Percentiles rank a stretch among this genome's conserved stretches.
These are phyloP conservation scores for Aureobasidium lini DNA, from an alignment of 2,329 filamentous ascomycete species.

Conservation along the genomic window DNA sequence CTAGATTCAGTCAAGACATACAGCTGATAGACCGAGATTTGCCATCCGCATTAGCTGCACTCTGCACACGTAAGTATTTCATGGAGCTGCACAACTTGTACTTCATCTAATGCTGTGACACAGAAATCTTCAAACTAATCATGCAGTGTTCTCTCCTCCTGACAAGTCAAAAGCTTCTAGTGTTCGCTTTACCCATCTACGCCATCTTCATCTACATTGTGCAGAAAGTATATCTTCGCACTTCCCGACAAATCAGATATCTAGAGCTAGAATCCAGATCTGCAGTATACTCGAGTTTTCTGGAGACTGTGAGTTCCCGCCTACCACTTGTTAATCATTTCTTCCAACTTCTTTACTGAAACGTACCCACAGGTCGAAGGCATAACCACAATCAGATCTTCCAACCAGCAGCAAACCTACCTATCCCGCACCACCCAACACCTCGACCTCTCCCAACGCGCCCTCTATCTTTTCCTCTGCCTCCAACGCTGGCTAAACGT, in stretches of 20 bases:
- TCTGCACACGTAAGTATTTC: not conserved
- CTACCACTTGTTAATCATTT: too few relatives aligned
- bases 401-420: conserved; percentile 39
- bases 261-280: conserved; percentile 47
- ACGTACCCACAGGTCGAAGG: conserved; percentile 33
- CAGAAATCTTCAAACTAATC: conserved; percentile 2
- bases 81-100: too few relatives aligned
- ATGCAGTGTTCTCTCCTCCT: conserved; percentile 25
- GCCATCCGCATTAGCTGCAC: conserved; percentile 11
- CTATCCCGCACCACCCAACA: conserved; percentile 30
- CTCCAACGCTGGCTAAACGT: conserved; percentile 40
- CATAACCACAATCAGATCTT: conserved; percentile 45
- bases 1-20: conserved; percentile 40
- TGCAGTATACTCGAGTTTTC: conserved; percentile 34
- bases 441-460: conserved; percentile 36
- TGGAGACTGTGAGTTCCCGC: not conserved
- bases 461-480: conserved; percentile 38
- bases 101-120: not conserved
- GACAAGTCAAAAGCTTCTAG: not conserved
- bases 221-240: conserved; percentile 41
- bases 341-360: conserved; percentile 41
- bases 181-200: conserved; percentile 28
- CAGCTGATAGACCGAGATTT: conserved; percentile 39
- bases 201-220: conserved; percentile 21
- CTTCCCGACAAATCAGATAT: conserved; percentile 42